These are phyloP conservation scores for Senna siamea DNA, from an alignment of 306 rosid species.

Conservation along the genomic window DNA sequence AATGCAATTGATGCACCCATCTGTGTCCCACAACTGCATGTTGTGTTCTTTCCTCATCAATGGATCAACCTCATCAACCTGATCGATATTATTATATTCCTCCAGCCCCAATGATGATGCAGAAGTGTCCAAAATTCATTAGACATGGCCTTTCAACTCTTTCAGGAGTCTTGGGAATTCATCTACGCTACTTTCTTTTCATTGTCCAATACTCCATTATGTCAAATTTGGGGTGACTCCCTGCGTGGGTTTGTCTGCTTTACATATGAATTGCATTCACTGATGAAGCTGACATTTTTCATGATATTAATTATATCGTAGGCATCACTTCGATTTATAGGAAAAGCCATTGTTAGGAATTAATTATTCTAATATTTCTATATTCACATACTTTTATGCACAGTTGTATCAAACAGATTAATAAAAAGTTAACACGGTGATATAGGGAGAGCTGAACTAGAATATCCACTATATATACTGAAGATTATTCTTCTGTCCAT, in stretches of 20 bases:
- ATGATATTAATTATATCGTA: background rate
- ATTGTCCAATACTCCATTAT: background rate
- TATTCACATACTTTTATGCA: background rate
- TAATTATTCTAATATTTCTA: background rate
- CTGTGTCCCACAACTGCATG: slow-evolving; percentile 7
- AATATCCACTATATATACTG: too few relatives aligned
- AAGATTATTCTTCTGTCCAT: background rate
- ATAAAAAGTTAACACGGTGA: too few relatives aligned
- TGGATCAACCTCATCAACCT: too few relatives aligned
- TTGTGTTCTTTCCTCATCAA: too few relatives aligned
- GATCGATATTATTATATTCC: too few relatives aligned
- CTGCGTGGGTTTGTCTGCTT: too few relatives aligned
- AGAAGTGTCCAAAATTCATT: slow-evolving; percentile 10
- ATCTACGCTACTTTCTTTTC: background rate
- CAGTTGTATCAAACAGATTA: background rate
- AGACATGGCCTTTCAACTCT: too few relatives aligned
- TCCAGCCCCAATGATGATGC: background rate
- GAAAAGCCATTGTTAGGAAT: background rate
- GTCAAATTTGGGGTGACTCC: too few relatives aligned
- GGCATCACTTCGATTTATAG: background rate
- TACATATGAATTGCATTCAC: too few relatives aligned
- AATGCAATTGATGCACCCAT: background rate
- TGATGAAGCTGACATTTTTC: background rate
- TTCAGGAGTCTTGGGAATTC: slow-evolving; percentile 7
- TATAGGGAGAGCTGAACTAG: background rate